Conservation (phyloP, 805 yeast genomes). For the Hanseniaspora clermontiae region DNA sequence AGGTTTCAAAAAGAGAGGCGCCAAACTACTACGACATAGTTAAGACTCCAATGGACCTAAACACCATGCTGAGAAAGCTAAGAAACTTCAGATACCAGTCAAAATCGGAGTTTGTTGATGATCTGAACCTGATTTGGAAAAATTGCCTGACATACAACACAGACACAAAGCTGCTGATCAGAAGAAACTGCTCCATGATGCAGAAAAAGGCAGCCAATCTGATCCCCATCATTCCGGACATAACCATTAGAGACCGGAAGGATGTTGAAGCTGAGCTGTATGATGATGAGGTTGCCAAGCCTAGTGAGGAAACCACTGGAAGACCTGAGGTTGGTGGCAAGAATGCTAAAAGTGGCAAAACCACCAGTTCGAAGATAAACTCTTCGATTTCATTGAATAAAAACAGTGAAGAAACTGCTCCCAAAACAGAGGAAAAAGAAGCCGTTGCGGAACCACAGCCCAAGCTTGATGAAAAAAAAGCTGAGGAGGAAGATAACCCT, state of each 20-base stretch:
- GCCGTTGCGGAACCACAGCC: not conserved
- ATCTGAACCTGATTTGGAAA: conserved; percentile 86
- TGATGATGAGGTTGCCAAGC: conserved; percentile 17
- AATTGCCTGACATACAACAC: conserved; percentile 88
- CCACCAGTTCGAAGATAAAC: not conserved
- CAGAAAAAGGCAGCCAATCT: conserved; percentile 70
- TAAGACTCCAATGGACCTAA: conserved; percentile 90
- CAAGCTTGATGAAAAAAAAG: not conserved
- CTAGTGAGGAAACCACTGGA: conserved; percentile 22
- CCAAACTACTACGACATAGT: conserved; percentile 88
- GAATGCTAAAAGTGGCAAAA: not conserved
- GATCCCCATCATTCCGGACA: conserved; percentile 80
- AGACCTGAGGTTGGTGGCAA: conserved; percentile 29
- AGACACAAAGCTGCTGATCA: conserved; percentile 81
- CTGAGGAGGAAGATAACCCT: not conserved
- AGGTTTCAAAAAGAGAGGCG: conserved; percentile 95
- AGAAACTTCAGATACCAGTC: conserved; percentile 70
- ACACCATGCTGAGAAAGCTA: conserved; percentile 83
- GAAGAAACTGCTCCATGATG: conserved; percentile 94
- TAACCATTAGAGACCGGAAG: conserved; percentile 54
- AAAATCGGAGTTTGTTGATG: conserved; percentile 86
- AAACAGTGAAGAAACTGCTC: not conserved
- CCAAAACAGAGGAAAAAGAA: conserved; percentile 3
- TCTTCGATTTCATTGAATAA: not conserved
- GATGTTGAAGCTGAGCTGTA: conserved; percentile 23